Percentiles rank a stretch among this genome's conserved stretches.
Evolutionary conservation across 163 green algal species (phyloP).

Genomic region (Scenedesmus sp.): DNA sequence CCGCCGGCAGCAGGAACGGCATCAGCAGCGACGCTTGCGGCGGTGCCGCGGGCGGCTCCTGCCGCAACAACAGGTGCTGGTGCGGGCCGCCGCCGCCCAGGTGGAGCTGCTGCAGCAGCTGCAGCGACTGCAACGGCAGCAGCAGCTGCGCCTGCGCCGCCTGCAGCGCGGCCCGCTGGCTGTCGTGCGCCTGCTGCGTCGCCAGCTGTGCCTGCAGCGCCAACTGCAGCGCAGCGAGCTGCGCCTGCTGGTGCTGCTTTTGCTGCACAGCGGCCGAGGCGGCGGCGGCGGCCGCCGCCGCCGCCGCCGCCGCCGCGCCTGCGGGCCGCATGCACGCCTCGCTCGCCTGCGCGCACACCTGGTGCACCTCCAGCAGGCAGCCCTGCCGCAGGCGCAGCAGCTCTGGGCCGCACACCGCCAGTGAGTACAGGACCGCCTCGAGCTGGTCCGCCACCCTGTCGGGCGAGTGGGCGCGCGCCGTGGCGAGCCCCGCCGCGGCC

Average conservation of each 20-base stretch:
- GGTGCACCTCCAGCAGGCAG: slow-evolving; percentile 40
- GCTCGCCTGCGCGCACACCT: slow-evolving; percentile 9
- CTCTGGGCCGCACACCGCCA: slow-evolving; percentile 60
- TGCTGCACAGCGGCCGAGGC: too few relatives aligned
- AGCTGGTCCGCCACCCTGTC: slow-evolving; percentile 55
- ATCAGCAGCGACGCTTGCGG: slow-evolving; percentile 22
- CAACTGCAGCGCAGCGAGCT: slow-evolving; percentile 5
- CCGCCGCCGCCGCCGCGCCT: background rate
- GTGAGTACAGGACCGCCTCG: slow-evolving; percentile 69
- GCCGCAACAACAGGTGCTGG: slow-evolving; percentile 22
- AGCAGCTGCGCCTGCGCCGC: slow-evolving; percentile 13
- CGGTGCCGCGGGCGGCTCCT: background rate
- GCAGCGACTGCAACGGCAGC: slow-evolving; percentile 35
- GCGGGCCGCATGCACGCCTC: slow-evolving; percentile 32
- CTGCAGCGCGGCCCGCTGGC: slow-evolving; percentile 1
- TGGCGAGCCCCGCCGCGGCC: slow-evolving; percentile 45
- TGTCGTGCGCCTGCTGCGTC: background rate
- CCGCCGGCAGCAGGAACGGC: slow-evolving; percentile 30
- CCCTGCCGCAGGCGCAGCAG: slow-evolving; percentile 58
- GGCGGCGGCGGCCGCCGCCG: too few relatives aligned
- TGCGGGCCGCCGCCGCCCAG: slow-evolving; percentile 23
- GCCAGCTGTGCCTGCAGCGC: slow-evolving; percentile 10
- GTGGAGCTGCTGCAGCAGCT: slow-evolving; percentile 23
- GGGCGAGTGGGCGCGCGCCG: slow-evolving; percentile 57
- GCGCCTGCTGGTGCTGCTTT: slow-evolving; percentile 20